These are phyloP conservation scores for Tagetes erecta DNA, from an alignment of 129 eudicot species.

Conservation along the genomic window DNA sequence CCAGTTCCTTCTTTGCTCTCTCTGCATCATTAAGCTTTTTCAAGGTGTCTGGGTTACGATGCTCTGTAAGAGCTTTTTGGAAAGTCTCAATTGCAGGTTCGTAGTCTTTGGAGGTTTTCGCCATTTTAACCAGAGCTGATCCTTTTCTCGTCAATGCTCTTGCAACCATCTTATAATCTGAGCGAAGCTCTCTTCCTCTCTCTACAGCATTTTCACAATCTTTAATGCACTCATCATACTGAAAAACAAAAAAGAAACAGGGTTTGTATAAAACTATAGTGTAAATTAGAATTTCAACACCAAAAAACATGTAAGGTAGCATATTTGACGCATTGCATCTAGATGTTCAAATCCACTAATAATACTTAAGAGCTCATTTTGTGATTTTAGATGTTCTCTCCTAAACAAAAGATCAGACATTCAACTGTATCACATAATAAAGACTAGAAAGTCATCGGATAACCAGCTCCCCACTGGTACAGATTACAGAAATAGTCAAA, in stretches of 20 bases:
- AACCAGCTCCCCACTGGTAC: background rate
- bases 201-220: constrained; percentile 97
- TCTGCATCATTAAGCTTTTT: constrained; percentile 95
- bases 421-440: background rate
- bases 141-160: constrained; percentile 94
- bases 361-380: background rate
- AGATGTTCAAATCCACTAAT: background rate
- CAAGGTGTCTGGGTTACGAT: constrained; percentile 88
- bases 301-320: background rate
- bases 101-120: constrained; percentile 71
- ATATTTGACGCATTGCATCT: background rate
- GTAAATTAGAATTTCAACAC: background rate
- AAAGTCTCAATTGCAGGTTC: constrained; percentile 87
- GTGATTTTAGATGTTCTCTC: background rate
- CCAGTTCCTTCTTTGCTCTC: constrained; percentile 86
- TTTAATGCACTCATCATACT: constrained; percentile 89
- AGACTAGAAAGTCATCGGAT: background rate
- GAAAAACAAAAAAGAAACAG: background rate
- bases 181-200: constrained; percentile 89
- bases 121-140: constrained; percentile 84
- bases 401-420: background rate
- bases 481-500: background rate
- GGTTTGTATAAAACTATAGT: background rate
- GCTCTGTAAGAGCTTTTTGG: constrained; percentile 97
- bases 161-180: constrained; percentile 92